A percentile compares a stretch with the other conserved stretches of the same genome.
These are phyloP conservation scores for Crucibulum laeve DNA, from an alignment of 768 basidiomycete species.

Conservation along the genomic window DNA sequence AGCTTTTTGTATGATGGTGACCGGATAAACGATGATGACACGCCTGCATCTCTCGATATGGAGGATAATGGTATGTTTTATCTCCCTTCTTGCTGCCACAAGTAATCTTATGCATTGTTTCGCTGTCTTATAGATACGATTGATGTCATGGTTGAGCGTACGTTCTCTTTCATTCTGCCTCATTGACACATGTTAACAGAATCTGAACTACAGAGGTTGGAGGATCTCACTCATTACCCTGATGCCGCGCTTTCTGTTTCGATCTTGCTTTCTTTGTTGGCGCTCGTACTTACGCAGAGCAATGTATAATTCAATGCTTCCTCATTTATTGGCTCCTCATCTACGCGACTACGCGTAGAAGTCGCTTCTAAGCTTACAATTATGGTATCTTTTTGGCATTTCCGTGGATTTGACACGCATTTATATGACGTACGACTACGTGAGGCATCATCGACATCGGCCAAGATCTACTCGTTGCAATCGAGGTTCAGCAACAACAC, in stretches of 20 bases:
- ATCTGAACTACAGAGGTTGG: slow-evolving; percentile 37
- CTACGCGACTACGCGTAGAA: no score
- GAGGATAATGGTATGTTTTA: slow-evolving; percentile 71
- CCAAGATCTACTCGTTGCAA: neutral
- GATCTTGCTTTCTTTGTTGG: slow-evolving; percentile 1
- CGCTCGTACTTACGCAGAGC: neutral
- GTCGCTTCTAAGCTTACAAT: no score
- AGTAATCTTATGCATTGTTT: slow-evolving; percentile 4
- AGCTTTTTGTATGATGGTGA: slow-evolving; percentile 91
- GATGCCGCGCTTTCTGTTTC: slow-evolving; percentile 8
- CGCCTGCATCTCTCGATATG: slow-evolving; percentile 81
- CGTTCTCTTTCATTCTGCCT: slow-evolving; percentile 21
- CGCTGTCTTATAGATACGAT: slow-evolving; percentile 62
- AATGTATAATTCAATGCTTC: slow-evolving; percentile 3
- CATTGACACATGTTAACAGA: slow-evolving; percentile 9
- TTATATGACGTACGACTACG: no score
- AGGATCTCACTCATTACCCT: slow-evolving; percentile 21
- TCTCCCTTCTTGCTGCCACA: neutral
- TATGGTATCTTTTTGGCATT: no score
- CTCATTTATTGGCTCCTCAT: neutral
- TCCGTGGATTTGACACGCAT: no score
- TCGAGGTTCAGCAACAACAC: neutral
- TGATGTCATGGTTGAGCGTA: slow-evolving; percentile 97
- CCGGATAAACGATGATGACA: slow-evolving; percentile 86
- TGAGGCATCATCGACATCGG: no score